Base-by-base conservation (phyloP, 2,329 filamentous ascomycete species). In the Zymoseptoria ardabiliae region DNA sequence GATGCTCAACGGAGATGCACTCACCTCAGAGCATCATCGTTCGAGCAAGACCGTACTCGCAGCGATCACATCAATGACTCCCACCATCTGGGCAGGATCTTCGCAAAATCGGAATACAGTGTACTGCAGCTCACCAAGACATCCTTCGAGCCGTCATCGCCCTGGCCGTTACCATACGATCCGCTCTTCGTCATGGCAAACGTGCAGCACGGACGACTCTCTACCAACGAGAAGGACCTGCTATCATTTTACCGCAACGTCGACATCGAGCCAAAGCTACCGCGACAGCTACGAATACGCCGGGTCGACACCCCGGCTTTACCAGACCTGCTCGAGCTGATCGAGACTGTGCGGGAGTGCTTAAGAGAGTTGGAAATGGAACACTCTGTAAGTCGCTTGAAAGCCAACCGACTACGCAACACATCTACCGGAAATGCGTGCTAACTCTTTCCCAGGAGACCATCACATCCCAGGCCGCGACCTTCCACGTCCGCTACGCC, bases 141-240 rank as follows among this genome's bases (percentile, higher is more conserved):
- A 11, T 54, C 55, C 13, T 62, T 69, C 41, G 49, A 60, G 2
- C 30, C 58, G 2, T 22, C 25, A 7, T 28, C 28, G 1, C 53
- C 59, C 10, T 69, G 67, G 66, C 66, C 67, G 10, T 51, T 70
- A 53, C 58, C 58, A 3, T 66, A 59, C 58, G 67, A 70, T 25
- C 63, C 68, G 2, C 57, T 63, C 10, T 67, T 70, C 60, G 54
- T 53, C 19, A 54, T 66, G 20, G 58, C 58, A 1, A 66, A 66
- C 35, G 61, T 69, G 3, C 55, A 58, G 17, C 59, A 57, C 19
- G 65, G 67, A 20, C 52, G 66, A 8, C 54, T 68, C 4, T 50
- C 64, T 13, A 30, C 58, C 1, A 56, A 56, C 4, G 57, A 55
- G 53, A 60, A 28, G 6, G 61, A 69, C 52, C 58, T 66, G 48